Evolutionary conservation across 495 filamentous ascomycete species (phyloP), one percentile per base, ranked within the genome.

Genomic region (Talaromyces adpressus): DNA sequence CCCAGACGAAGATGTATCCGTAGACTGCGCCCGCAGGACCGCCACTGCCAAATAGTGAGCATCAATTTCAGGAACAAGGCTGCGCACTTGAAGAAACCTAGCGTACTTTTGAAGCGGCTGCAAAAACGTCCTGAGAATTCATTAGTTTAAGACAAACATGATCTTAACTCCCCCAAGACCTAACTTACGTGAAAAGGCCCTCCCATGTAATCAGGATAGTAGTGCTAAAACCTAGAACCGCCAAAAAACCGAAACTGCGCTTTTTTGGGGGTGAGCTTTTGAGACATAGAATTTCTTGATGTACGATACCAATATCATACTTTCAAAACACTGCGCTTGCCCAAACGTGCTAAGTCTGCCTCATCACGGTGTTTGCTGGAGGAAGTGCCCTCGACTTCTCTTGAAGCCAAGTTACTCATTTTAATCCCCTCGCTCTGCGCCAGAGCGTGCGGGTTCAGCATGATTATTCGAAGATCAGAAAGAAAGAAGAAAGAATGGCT

Each of bases 151-250:
- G 39, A 45, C n/a, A 16, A 45, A n/a, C 39, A 45, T n/a, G 4
- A 18, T 1, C 3, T 16, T n/a, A 1, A 2, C 11, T 6, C 1
- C 8, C 32, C 11, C 32, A 36, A 12, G 6, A n/a, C 39, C 16
- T n/a, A 18, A 59, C 54, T 0, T 34, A 79, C 77, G 71, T 64
- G 6, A 78, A 62, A 49, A 80, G 66, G n/a, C 73, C 74, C 61
- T 83, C 81, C 81, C 81, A 83, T 9, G 80, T 83, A 20, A 75
- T 72, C 54, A 83, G 70, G 56, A 84, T 75, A 0, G 79, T 82
- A 51, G 76, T 81, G 47, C 75, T 77, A 54, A 85, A 84, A 0
- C 78, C 81, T 30, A 83, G 62, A 62, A 82, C 82, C 2, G 80
- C 77, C 53, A 84, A 66, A 60, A 82, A 71, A 0, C 75, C 74